Conservation (phyloP, 2,329 filamentous ascomycete species). For the Gnomoniopsis sp. region DNA sequence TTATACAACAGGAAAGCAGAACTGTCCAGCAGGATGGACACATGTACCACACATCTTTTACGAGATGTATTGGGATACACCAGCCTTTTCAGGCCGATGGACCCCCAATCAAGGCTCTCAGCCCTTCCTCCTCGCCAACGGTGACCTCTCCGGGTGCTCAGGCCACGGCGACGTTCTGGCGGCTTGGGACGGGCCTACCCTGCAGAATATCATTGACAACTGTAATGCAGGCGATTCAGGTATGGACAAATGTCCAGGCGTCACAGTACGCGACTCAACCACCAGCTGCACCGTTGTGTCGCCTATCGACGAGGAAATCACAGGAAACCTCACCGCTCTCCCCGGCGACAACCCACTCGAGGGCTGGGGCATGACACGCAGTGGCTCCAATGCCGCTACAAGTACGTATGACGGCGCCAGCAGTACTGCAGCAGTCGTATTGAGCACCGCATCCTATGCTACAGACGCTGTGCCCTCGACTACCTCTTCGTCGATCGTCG, state of each 20-base stretch:
- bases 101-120: conserved; percentile 49
- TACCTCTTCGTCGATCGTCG: neutral
- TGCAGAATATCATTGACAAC: conserved; percentile 64
- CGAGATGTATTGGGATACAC: conserved; percentile 60
- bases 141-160: conserved; percentile 67
- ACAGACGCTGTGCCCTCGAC: neutral
- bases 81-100: conserved; percentile 49
- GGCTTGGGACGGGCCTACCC: conserved; percentile 64
- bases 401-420: neutral
- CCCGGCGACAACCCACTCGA: conserved; percentile 55
- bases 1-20: conserved; percentile 37
- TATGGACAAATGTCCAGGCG: conserved; percentile 60
- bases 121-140: conserved; percentile 67
- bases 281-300: conserved; percentile 49
- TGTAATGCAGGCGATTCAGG: conserved; percentile 59
- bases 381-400: conserved; percentile 21
- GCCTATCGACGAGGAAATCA: conserved; percentile 42
- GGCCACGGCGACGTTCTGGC: conserved; percentile 71
- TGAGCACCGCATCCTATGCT: neutral
- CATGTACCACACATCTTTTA: conserved; percentile 57
- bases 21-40: conserved; percentile 53
- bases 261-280: conserved; percentile 47
- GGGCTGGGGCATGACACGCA: conserved; percentile 42
- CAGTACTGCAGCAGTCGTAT: neutral
- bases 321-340: conserved; percentile 42